Evolutionary conservation across 805 yeast genomes (phyloP).

Genomic region (Metschnikowia similis): DNA sequence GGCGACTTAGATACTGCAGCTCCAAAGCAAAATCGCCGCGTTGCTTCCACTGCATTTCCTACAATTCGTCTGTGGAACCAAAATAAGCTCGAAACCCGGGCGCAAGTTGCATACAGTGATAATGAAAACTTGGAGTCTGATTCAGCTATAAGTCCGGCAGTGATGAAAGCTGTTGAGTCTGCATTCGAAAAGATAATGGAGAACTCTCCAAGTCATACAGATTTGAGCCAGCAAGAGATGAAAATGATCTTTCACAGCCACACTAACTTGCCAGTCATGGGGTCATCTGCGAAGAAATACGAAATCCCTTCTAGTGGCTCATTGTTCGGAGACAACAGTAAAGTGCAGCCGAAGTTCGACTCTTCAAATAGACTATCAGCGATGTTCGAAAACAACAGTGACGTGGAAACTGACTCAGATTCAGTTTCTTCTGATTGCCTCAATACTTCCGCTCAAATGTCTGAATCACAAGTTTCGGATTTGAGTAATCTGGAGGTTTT

Average conservation of each 20-base stretch:
- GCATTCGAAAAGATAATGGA: slow-evolving; percentile 60
- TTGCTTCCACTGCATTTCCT: slow-evolving; percentile 8
- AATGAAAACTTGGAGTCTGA: background rate
- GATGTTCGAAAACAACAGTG: slow-evolving; percentile 35
- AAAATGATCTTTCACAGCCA: background rate
- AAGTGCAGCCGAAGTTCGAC: slow-evolving; percentile 4
- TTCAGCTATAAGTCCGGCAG: slow-evolving; percentile 37
- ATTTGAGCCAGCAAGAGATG: slow-evolving; percentile 1
- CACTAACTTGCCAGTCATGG: slow-evolving; percentile 1
- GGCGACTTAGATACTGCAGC: slow-evolving; percentile 11
- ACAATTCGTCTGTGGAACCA: background rate
- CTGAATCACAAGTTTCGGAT: slow-evolving; percentile 11
- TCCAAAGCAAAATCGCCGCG: slow-evolving; percentile 2
- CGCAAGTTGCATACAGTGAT: background rate
- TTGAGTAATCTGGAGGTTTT: slow-evolving; percentile 31
- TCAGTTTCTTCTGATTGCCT: slow-evolving; percentile 23
- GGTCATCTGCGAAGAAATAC: background rate
- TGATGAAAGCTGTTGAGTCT: slow-evolving; percentile 60
- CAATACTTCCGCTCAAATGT: slow-evolving; percentile 1
- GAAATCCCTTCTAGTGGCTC: slow-evolving; percentile 7
- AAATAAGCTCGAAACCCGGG: background rate
- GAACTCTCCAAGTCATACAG: slow-evolving; percentile 11
- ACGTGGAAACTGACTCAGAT: slow-evolving; percentile 31
- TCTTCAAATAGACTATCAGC: slow-evolving; percentile 20
- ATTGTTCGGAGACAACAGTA: slow-evolving; percentile 7